Evolutionary conservation across 2,329 filamentous ascomycete genomes (phyloP), one percentile per base, ranked within the genome.

Genomic region (Fusarium sp.): DNA sequence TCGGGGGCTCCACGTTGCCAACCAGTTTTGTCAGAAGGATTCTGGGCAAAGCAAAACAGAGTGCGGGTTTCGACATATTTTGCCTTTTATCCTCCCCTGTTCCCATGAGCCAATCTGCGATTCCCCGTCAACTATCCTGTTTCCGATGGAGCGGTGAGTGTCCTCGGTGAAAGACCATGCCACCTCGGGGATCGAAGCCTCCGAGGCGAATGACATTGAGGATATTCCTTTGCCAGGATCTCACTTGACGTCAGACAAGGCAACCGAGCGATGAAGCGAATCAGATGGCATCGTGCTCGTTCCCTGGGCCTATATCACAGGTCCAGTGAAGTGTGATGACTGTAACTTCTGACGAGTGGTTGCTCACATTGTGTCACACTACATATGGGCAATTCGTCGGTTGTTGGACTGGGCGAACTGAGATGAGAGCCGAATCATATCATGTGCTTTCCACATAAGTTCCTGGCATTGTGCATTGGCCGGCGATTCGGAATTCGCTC

Each of bases 141-240:
- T 61, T 55, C 56, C 46, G 58, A 61, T 40, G 64, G 61, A 71
- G 72, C 72, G 72, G 72, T 74, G 72, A 74, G 62, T 27, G 31
- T 51, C 34, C 56, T 60, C 27, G 31, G 44, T 34, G 18, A 49
- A 49, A 50, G 29, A 56, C 33, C 20, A 64, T 53, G 33, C 29
- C 38, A 49, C 50, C 31, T 49, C 25, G 25, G 31, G 18, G 27
- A 36, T 34, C 50, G 29, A 53, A 20, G 31, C 50, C 50, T 25
- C 31, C 23, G 33, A 27, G n/a, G 34, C 23, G 38, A 27, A 38
- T 40, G 33, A 20, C 11, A 13, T 27, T 18, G 33, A 54, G 36
- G n/a, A 23, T 38, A 38, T 14, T 27, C 10, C 51, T 55, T 55
- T 20, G 14, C 50, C 31, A 38, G 33, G 33, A 55, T 55, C 23